Base-by-base conservation (phyloP, 139 green algal genomes). In the Asterochloris sp. region DNA sequence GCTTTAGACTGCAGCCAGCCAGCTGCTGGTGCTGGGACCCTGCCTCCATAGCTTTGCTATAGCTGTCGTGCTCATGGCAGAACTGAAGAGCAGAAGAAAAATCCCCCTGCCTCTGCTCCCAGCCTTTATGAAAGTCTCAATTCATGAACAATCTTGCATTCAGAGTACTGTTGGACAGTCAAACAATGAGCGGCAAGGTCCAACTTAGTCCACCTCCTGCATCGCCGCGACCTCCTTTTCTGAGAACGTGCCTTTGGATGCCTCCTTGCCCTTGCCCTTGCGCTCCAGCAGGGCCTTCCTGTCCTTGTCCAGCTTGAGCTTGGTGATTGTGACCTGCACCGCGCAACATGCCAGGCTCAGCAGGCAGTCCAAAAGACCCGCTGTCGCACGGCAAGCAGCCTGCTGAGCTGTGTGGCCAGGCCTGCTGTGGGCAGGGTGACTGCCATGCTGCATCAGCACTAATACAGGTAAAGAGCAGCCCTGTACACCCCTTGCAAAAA, bases 221-320 rank as follows among this genome's bases (percentile, higher is more conserved):
- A 98, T 98, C 29, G 94, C 95, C 81, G 90, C 73, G n/a, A 97
- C 91, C 89, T 98, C 94, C 63, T 86, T 73, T 86, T 96, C 94
- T 28, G 89, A 93, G 91, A 96, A 97, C 90, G 97, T 98, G 90
- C 94, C 94, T 94, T 99, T 99, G 78, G 96, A 92, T 38, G 88
- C 93, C 29, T 85, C 81, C 88, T 92, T 89, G 74, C 81, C 66
- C 12, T 29, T 84, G 67, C 88, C 90, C 94, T 98, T 98, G 83
- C 97, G 89, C 80, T 98, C 96, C 47, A 99, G 89, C 74, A 99
- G 87, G 14, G 85, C 87, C 85, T 95, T 97, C 81, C 95, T 90
- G 91, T 99, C 96, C 92, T 99, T 99, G 92, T 99, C 97, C 47
- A 99, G 85, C 94, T 99, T 99, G 62, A 99, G 89, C 93, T 99